A percentile compares a stretch with the other conserved stretches of the same genome.
Conservation (phyloP, 2,329 filamentous ascomycete species). For the Ophiosphaerella narmari region DNA sequence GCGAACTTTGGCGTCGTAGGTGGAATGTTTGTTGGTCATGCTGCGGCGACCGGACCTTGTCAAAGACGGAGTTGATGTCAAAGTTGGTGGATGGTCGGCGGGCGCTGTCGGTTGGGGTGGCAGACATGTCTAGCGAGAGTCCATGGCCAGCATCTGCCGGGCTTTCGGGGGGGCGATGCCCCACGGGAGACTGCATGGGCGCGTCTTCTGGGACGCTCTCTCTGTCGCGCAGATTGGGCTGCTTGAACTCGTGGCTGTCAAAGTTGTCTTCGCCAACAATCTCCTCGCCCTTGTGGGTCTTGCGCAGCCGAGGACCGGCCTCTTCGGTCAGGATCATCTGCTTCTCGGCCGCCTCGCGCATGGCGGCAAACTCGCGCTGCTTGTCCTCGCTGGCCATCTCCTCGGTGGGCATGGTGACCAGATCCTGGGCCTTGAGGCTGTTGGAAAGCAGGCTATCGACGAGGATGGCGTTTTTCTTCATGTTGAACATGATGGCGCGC, state of each 20-base stretch:
- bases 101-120: constrained; percentile 28
- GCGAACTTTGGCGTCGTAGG: constrained; percentile 57
- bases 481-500: constrained; percentile 78
- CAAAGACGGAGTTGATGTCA: constrained; percentile 85
- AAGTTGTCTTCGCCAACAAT: constrained; percentile 73
- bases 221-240: constrained; percentile 30
- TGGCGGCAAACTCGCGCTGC: constrained; percentile 74
- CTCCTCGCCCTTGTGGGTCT: constrained; percentile 95
- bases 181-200: constrained; percentile 19
- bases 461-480: constrained; percentile 85
- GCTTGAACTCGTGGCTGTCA: constrained; percentile 34
- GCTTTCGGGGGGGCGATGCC: constrained; percentile 22
- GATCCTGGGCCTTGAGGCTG: constrained; percentile 70
- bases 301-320: constrained; percentile 75
- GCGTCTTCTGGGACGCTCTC: constrained; percentile 32
- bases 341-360: constrained; percentile 78
- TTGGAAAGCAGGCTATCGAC: constrained; percentile 75
- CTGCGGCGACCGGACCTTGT: constrained; percentile 76
- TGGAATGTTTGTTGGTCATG: constrained; percentile 53
- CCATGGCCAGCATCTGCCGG: constrained; percentile 27
- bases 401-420: constrained; percentile 86
- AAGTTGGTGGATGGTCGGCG: constrained; percentile 68
- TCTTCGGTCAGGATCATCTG: constrained; percentile 80
- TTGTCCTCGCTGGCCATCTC: constrained; percentile 92
- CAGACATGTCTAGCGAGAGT: constrained; percentile 42